phyloP scores from a whole-genome alignment of 129 eudicot species.

The Erigeron canadensis region DNA sequence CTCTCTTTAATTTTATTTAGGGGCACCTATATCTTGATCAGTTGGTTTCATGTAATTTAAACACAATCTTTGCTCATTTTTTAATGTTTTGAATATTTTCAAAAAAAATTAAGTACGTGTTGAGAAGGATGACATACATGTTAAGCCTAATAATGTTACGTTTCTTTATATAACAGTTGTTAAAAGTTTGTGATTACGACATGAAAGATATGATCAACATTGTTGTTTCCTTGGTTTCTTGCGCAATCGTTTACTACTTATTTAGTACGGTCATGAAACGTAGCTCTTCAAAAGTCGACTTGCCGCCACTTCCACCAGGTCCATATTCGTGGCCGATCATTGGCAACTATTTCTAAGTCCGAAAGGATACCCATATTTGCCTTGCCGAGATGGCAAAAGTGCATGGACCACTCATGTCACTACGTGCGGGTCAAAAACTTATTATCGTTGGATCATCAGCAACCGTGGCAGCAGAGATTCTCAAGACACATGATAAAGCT shows the following conservation, averaged over 20 bases:
- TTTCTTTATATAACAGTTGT: too few species aligned
- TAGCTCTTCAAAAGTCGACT: neutral
- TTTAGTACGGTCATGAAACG: neutral
- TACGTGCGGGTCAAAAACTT: slow-evolving; percentile 25
- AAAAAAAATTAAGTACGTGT: too few species aligned
- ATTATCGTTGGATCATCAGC: slow-evolving; percentile 45
- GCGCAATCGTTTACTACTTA: neutral
- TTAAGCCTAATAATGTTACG: too few species aligned
- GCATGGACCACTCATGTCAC: slow-evolving; percentile 47
- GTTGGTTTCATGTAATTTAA: too few species aligned
- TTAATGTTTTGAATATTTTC: too few species aligned
- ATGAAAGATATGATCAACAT: neutral
- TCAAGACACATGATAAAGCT: slow-evolving; percentile 39
- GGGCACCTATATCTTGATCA: too few species aligned
- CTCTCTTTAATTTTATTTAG: too few species aligned
- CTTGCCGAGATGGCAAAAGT: slow-evolving; percentile 33
- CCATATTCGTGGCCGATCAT: neutral
- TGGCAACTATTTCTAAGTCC: neutral
- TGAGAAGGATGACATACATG: too few species aligned
- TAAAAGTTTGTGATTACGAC: too few species aligned
- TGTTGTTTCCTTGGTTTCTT: neutral
- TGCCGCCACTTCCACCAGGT: neutral
- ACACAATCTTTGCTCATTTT: too few species aligned
- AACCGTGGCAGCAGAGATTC: slow-evolving; percentile 38
- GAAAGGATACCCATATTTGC: neutral